phyloP scores from a whole-genome alignment of 108 stramenopile species.

The Fistulifera pelliculosa region DNA sequence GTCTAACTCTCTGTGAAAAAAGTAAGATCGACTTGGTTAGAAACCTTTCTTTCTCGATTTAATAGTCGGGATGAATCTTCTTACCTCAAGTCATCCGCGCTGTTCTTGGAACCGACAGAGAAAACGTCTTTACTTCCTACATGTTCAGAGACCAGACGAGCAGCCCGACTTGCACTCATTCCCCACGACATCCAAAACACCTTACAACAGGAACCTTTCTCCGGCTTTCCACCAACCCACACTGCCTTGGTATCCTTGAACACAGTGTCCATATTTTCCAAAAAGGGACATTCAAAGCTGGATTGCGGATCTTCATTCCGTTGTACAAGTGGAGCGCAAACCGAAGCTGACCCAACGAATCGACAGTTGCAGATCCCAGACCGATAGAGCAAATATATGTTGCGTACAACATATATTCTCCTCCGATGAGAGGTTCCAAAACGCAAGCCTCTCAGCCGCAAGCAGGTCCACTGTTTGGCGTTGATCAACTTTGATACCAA shows the following conservation, averaged over 20 bases:
- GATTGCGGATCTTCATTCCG: neutral
- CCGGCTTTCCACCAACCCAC: constrained; percentile 1
- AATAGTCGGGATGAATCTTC: too few relatives aligned
- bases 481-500: neutral
- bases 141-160: too few relatives aligned
- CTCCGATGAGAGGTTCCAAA: constrained; percentile 7
- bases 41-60: too few relatives aligned
- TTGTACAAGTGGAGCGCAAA: constrained; percentile 6
- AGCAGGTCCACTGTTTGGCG: too few relatives aligned
- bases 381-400: constrained; percentile 2
- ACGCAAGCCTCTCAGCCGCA: neutral
- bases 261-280: neutral
- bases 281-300: neutral
- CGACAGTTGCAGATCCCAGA: constrained; percentile 2
- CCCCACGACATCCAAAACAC: constrained; percentile 8
- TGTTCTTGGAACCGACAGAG: too few relatives aligned
- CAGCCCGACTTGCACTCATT: neutral
- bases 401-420: neutral
- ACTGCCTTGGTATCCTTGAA: neutral
- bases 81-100: too few relatives aligned
- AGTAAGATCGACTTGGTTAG: too few relatives aligned
- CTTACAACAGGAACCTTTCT: neutral
- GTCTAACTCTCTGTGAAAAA: neutral
- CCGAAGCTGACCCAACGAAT: constrained; percentile 2
- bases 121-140: too few relatives aligned